Base-by-base conservation (phyloP, 2,329 filamentous ascomycete species). In the Thelonectria olida region DNA sequence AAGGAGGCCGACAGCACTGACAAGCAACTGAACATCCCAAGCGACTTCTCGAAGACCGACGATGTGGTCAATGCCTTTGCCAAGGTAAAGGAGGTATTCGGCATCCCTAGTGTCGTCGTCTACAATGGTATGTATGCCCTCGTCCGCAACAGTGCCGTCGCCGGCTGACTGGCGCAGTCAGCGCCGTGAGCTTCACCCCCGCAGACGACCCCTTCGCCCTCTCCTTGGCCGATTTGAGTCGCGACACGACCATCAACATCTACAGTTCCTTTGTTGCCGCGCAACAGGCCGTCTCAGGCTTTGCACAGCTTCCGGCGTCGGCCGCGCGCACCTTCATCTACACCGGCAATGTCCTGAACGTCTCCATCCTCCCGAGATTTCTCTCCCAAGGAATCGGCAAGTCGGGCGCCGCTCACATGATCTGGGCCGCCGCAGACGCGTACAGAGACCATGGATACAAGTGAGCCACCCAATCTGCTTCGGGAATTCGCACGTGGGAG, bases 291-390 rank as follows among this genome's bases (percentile, higher is more conserved):
- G 36, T 56, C 12, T 15, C 36, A 2, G 64, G 62, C 4, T 68
- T 69, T 5, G 25, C 53, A 0, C 20, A 68, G 38, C 73, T 82
- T 2, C 72, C 78, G 0, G 58, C 63, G 0, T 63, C 68, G 1
- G 67, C 68, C 0, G 67, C 75, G 0, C 77, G 75, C 54, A 76
- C 78, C 0, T 82, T 82, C 61, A 80, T 83, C 36, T 81, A 76
- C 64, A 82, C 80, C 0, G 81, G 80, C 0, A 82, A 83, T 53
- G 70, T 74, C 0, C 67, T 80, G 2, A 82, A 82, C 56, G 66
- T 66, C 0, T 54, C 54, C 0, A 65, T 74, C 6, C 59, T 80
- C 2, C 67, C 73, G 2, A 48, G 57, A 6, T 67, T 81, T n/a
- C 36, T 82, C 34, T 70, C 67, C 19, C 62, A 75, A 6, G 81